Conservation (phyloP, 768 basidiomycete genomes). For the Pisolithus sp. region DNA sequence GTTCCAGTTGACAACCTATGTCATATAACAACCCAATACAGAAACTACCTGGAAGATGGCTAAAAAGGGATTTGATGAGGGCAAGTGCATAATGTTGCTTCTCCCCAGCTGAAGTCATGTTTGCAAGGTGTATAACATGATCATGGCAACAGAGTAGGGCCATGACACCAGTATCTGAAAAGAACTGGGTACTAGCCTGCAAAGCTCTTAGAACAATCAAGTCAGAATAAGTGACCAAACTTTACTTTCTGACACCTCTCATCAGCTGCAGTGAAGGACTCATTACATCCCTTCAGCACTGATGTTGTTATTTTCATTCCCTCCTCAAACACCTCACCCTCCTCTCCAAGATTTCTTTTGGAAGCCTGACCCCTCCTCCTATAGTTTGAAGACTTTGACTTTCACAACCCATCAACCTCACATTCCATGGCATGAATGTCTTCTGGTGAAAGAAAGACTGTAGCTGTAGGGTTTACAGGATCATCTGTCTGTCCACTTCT, state of each 20-base stretch:
- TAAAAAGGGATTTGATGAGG: too few species aligned
- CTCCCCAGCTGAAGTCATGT: constrained; percentile 13
- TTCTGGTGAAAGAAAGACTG: constrained; percentile 15
- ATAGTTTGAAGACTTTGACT: neutral
- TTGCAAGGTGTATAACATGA: constrained; percentile 10
- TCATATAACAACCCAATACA: too few species aligned
- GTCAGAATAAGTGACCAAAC: too few species aligned
- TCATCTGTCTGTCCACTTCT: constrained; percentile 7
- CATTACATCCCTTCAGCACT: constrained; percentile 27
- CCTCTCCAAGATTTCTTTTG: neutral
- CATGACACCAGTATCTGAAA: constrained; percentile 17
- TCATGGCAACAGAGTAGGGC: constrained; percentile 19
- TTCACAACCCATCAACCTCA: neutral
- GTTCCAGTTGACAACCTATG: too few species aligned
- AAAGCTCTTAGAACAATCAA: too few species aligned
- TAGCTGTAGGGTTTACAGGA: constrained; percentile 10
- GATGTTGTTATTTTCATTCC: constrained; percentile 21
- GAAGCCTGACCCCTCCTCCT: neutral
- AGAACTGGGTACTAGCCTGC: too few species aligned
- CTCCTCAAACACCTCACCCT: too few species aligned
- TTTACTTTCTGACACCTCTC: too few species aligned
- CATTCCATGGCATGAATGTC: neutral
- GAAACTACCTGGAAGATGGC: too few species aligned
- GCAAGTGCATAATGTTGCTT: too few species aligned
- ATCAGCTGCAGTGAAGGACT: too few species aligned